phyloP scores from a whole-genome alignment of 2,329 filamentous ascomycete species.

The Cucurbitaria berberidis region DNA sequence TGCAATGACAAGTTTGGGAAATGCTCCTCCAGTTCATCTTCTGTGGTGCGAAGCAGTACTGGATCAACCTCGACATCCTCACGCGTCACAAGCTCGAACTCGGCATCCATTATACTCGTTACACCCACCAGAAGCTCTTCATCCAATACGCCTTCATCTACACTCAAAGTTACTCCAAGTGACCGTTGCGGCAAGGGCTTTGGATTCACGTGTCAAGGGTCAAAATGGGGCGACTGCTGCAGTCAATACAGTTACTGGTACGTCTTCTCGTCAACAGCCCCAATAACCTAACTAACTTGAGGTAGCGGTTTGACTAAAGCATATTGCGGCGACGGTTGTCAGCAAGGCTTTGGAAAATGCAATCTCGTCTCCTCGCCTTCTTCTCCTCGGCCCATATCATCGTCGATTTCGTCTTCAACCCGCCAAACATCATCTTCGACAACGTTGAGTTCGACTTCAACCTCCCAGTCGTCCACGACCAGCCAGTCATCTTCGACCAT shows the following conservation, averaged over 20 bases:
- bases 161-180: background rate
- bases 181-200: background rate
- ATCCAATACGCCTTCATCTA: background rate
- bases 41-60: background rate
- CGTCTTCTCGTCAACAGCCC: no score
- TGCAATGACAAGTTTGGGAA: background rate
- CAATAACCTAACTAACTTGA: no score
- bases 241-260: background rate
- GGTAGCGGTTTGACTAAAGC: no score
- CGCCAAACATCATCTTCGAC: no score
- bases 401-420: no score
- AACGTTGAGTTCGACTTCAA: no score
- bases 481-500: no score
- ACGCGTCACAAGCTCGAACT: background rate
- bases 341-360: no score
- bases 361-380: no score
- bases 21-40: background rate
- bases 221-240: background rate
- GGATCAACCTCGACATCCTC: background rate
- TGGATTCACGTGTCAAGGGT: background rate
- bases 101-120: background rate
- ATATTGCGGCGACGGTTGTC: no score
- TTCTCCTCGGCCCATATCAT: no score
- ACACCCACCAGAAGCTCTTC: background rate
- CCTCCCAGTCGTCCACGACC: no score